Evolutionary conservation across 495 filamentous ascomycete genomes (phyloP).

Genomic region (Aspergillus mulundensis): DNA sequence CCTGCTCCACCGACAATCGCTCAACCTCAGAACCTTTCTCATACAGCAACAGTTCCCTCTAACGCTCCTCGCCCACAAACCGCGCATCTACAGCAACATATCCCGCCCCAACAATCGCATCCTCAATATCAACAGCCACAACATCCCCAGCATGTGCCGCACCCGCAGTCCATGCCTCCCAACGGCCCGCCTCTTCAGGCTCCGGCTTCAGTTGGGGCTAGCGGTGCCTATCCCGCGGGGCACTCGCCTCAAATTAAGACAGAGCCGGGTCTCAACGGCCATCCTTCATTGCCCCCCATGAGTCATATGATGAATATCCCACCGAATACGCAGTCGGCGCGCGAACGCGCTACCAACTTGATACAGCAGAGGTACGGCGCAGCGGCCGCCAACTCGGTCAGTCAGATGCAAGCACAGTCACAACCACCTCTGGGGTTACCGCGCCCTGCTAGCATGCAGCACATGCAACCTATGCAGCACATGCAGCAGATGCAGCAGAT

Average conservation of each 20-base stretch:
- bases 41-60: conserved; percentile 54
- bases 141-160: conserved; percentile 28
- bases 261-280: conserved; percentile 60
- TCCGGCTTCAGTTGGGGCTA: conserved; percentile 18
- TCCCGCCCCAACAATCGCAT: conserved; percentile 24
- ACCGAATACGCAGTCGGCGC: conserved; percentile 49
- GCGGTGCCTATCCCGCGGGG: conserved; percentile 27
- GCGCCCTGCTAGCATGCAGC: conserved; percentile 37
- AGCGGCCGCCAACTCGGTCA: conserved; percentile 66
- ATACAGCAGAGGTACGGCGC: conserved; percentile 68
- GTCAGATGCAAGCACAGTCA: conserved; percentile 53
- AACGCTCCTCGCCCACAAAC: conserved; percentile 47
- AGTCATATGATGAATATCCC: conserved; percentile 32
- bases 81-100: conserved; percentile 27
- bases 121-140: conserved; percentile 13
- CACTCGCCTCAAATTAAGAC: conserved; percentile 61
- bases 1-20: conserved; percentile 54
- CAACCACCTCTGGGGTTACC: conserved; percentile 32
- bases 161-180: conserved; percentile 31
- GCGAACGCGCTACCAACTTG: conserved; percentile 62
- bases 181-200: conserved; percentile 20
- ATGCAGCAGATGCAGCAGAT: conserved; percentile 27
- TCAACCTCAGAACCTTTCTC: conserved; percentile 36
- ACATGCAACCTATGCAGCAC: conserved; percentile 12
- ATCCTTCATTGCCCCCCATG: conserved; percentile 38